A percentile compares a stretch with the other conserved stretches of the same genome.
Conservation (phyloP, 2,329 filamentous ascomycete genomes). For the Beauveria caledonica region DNA sequence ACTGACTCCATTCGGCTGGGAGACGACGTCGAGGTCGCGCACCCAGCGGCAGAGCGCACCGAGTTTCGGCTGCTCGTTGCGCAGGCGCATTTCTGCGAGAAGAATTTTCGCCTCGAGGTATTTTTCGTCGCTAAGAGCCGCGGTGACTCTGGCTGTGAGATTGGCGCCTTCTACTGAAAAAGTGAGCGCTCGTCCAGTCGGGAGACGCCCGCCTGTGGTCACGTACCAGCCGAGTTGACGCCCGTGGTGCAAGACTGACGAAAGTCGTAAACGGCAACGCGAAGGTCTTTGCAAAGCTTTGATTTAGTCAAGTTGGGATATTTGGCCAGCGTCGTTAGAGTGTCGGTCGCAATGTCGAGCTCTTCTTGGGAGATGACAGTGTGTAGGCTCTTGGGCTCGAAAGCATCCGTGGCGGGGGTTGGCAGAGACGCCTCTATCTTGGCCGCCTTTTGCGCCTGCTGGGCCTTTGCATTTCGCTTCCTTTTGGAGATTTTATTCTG, state of each 20-base stretch:
- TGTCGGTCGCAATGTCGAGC: slow-evolving; percentile 59
- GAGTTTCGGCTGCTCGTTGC: slow-evolving; percentile 56
- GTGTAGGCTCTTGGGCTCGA: slow-evolving; percentile 42
- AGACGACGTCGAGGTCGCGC: slow-evolving; percentile 60
- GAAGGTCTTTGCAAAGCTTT: slow-evolving; percentile 57
- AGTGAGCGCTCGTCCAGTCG: slow-evolving; percentile 11
- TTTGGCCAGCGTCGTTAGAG: slow-evolving; percentile 47
- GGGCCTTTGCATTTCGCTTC: slow-evolving; percentile 32
- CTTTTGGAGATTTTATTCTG: slow-evolving; percentile 39
- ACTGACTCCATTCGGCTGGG: slow-evolving; percentile 37
- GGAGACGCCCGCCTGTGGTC: background rate
- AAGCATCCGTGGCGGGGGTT: slow-evolving; percentile 26
- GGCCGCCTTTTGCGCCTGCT: slow-evolving; percentile 27
- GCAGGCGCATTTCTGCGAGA: slow-evolving; percentile 61
- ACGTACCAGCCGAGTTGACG: slow-evolving; percentile 45
- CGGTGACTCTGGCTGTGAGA: slow-evolving; percentile 58
- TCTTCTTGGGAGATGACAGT: slow-evolving; percentile 55
- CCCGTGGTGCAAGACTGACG: slow-evolving; percentile 61
- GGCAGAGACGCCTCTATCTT: slow-evolving; percentile 33
- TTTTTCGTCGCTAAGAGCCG: slow-evolving; percentile 55
- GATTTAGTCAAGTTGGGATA: slow-evolving; percentile 59
- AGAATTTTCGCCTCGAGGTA: slow-evolving; percentile 57
- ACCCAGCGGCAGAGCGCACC: slow-evolving; percentile 67
- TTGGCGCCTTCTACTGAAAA: slow-evolving; percentile 42
- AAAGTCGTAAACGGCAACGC: slow-evolving; percentile 61